Base-by-base conservation (phyloP, 2,329 filamentous ascomycete genomes). In the Lecanoromycetidae sp. region DNA sequence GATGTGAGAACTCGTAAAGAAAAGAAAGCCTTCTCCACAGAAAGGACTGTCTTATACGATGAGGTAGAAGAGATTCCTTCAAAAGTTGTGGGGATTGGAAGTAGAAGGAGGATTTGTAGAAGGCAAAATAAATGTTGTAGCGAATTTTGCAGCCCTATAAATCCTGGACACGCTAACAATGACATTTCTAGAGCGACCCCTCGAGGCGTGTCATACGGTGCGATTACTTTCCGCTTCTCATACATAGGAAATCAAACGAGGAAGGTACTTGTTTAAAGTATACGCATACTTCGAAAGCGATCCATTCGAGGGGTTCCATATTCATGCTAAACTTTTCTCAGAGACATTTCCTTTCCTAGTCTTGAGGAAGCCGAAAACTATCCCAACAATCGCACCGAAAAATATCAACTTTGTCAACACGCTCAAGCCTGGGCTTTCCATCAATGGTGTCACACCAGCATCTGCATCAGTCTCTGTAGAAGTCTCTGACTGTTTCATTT, bases 341-440 rank as follows among this genome's bases (percentile, higher is more conserved):
- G 38, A 20, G n/a, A 44, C 20, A 37, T 19, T 20, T 5, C 33
- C 26, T 34, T 57, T 58, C 36, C 63, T 59, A 37, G 61, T 63
- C 52, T 59, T 63, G 48, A 69, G 46, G 52, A 67, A 68, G 39
- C 65, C 52, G 40, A 59, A 57, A 46, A 68, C 69, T 38, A 65
- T 57, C 30, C 60, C 63, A 48, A 71, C 57, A 48, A 74, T 63
- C 36, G 64, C 60, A 23, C 59, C 65, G 40, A 70, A 52, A 51
- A 70, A 59, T 50, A 68, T 63, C 29, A 71, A 46, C 63, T 73
- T 74, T 52, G 65, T 61, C 29, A 60, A 55, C 49, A 63, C 53
- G 44, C 66, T 67, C 44, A 72, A 38, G 10, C 45, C 48, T n/a
- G 32, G 57, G 26, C 68, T 69, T 23, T 56, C 54, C 12, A 44